phyloP scores from a whole-genome alignment of 192 early-diverging fungal species.

The Umbelopsis sp. region DNA sequence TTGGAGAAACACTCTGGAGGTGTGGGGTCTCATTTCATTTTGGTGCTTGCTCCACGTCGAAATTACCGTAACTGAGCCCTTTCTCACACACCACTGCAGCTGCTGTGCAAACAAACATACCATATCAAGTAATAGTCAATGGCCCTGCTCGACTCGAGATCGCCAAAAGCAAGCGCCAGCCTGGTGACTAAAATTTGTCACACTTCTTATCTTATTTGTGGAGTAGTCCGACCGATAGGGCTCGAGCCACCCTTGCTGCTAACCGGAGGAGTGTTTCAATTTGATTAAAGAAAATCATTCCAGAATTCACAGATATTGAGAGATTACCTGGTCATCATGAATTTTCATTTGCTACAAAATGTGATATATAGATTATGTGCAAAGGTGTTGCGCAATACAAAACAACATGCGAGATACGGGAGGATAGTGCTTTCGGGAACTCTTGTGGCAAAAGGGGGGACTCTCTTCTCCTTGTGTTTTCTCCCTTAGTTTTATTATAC shows the following conservation, averaged over 20 bases:
- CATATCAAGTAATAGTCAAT: neutral
- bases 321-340: too few relatives aligned
- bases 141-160: conserved; percentile 1
- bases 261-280: too few relatives aligned
- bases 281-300: too few relatives aligned
- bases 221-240: neutral
- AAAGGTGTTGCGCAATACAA: neutral
- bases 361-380: neutral
- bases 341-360: too few relatives aligned
- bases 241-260: conserved; percentile 6
- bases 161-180: neutral
- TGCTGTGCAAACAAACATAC: conserved; percentile 19
- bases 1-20: too few relatives aligned
- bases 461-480: neutral
- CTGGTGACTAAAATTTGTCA: conserved; percentile 2
- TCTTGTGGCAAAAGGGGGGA: conserved; percentile 15
- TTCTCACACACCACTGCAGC: conserved; percentile 14
- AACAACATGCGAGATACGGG: neutral
- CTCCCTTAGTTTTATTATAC: neutral
- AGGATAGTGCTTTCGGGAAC: conserved; percentile 11
- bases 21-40: neutral
- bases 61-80: neutral
- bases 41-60: neutral
- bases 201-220: neutral
- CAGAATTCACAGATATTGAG: too few relatives aligned